Conservation (phyloP, 2,329 filamentous ascomycete species). For the Epichloe uncinata region DNA sequence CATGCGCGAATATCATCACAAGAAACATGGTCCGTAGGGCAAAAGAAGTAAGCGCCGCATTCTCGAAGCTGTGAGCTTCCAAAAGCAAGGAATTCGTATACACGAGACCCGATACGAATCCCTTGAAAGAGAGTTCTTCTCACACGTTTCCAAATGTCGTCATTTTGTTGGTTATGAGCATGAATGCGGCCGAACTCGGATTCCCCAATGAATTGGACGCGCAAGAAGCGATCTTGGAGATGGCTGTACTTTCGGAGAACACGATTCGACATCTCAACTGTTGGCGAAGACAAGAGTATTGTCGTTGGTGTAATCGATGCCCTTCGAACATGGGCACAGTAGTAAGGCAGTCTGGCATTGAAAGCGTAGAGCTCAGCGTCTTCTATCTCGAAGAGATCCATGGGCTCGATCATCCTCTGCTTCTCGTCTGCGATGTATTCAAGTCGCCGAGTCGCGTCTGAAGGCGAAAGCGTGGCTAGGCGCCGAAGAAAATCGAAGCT, state of each 20-base stretch:
- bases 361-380: slow-evolving; percentile 34
- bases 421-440: slow-evolving; percentile 60
- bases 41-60: slow-evolving; percentile 87
- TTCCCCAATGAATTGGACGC: slow-evolving; percentile 85
- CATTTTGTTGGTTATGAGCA: slow-evolving; percentile 39
- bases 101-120: slow-evolving; percentile 67
- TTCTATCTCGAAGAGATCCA: slow-evolving; percentile 52
- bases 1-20: slow-evolving; percentile 67
- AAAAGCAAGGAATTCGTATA: slow-evolving; percentile 84
- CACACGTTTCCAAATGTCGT: slow-evolving; percentile 63
- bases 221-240: slow-evolving; percentile 64
- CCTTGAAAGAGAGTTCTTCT: slow-evolving; percentile 61
- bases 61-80: slow-evolving; percentile 93
- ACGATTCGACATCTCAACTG: slow-evolving; percentile 76
- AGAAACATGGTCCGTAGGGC: slow-evolving; percentile 49
- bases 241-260: slow-evolving; percentile 63
- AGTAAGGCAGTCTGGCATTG: slow-evolving; percentile 44
- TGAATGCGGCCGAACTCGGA: slow-evolving; percentile 44
- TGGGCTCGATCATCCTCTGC: slow-evolving; percentile 51
- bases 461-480: slow-evolving; percentile 32
- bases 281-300: slow-evolving; percentile 63
- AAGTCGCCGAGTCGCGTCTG: slow-evolving; percentile 51
- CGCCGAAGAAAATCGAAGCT: slow-evolving; percentile 50
- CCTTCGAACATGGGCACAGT: slow-evolving; percentile 65
- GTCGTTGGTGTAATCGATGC: slow-evolving; percentile 74